These are phyloP conservation scores for Chaetothyriales sp. DNA, from an alignment of 2,329 filamentous ascomycete species.

Conservation along the genomic window DNA sequence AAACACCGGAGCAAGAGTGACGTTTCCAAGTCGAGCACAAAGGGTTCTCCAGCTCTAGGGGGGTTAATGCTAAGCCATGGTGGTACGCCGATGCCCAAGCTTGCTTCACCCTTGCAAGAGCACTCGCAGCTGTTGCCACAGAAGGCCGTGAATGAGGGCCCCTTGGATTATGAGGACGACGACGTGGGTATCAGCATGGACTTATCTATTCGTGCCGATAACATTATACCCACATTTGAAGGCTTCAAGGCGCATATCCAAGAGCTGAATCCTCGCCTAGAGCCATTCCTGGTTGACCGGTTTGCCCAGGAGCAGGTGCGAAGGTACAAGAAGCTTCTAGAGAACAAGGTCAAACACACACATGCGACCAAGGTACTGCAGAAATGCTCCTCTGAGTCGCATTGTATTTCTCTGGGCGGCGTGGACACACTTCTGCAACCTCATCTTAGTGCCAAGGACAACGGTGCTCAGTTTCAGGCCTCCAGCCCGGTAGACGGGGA, in stretches of 20 bases:
- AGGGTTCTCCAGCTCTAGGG: slow-evolving; percentile 29
- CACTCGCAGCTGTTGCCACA: slow-evolving; percentile 9
- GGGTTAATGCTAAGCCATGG: slow-evolving; percentile 43
- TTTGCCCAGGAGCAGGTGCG: slow-evolving; percentile 67
- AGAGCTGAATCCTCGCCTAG: slow-evolving; percentile 57
- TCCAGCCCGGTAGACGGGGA: slow-evolving; percentile 42
- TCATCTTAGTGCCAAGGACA: slow-evolving; percentile 36
- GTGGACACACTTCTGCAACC: slow-evolving; percentile 46
- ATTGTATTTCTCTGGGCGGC: slow-evolving; percentile 56
- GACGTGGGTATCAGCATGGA: slow-evolving; percentile 39
- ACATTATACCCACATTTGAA: slow-evolving; percentile 54
- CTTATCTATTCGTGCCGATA: slow-evolving; percentile 46
- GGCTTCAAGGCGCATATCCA: slow-evolving; percentile 65
- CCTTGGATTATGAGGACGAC: slow-evolving; percentile 29
- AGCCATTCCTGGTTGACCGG: slow-evolving; percentile 56
- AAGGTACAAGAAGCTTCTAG: slow-evolving; percentile 64
- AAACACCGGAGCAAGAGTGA: slow-evolving; percentile 43
- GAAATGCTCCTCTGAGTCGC: slow-evolving; percentile 44
- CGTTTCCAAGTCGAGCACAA: slow-evolving; percentile 28
- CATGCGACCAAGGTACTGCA: slow-evolving; percentile 37
- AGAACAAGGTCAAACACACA: slow-evolving; percentile 54
- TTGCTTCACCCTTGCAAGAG: slow-evolving; percentile 33
- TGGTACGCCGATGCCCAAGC: slow-evolving; percentile 42
- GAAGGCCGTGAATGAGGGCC: slow-evolving; percentile 21
- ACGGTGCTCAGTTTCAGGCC: slow-evolving; percentile 40